phyloP scores from a whole-genome alignment of 331 rosid genomes.

The Stylosanthes scabra region DNA sequence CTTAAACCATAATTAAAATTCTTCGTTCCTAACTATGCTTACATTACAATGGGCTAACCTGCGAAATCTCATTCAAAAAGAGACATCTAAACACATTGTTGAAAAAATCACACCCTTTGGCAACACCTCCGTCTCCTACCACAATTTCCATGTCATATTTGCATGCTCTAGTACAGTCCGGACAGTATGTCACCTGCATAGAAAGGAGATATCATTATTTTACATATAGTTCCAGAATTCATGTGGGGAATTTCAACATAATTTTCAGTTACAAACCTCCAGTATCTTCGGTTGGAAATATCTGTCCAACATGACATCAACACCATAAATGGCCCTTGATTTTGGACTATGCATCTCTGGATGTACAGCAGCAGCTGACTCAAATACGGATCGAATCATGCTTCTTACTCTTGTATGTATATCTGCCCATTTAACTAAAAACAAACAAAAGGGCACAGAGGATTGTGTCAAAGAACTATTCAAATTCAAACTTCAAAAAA shows the following conservation, averaged over 20 bases:
- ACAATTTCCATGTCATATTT: conserved; percentile 69
- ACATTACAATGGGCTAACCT: conserved; percentile 64
- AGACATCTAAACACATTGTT: conserved; percentile 83
- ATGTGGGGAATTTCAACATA: neutral
- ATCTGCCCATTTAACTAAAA: conserved; percentile 85
- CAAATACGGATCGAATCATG: conserved; percentile 84
- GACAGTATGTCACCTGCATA: conserved; percentile 89
- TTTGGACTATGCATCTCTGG: conserved; percentile 87
- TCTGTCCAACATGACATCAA: conserved; percentile 93
- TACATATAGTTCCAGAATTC: neutral
- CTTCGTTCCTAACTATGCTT: neutral
- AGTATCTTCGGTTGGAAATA: conserved; percentile 79
- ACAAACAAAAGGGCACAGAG: neutral
- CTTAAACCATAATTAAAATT: neutral
- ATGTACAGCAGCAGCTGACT: conserved; percentile 81
- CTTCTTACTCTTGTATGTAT: conserved; percentile 71
- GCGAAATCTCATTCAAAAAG: conserved; percentile 73
- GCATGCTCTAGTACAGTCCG: conserved; percentile 95
- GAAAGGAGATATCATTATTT: conserved; percentile 15
- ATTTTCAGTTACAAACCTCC: conserved; percentile 66
- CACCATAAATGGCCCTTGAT: conserved; percentile 91
- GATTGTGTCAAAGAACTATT: conserved; percentile 9
- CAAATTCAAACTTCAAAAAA: conserved; percentile 9
- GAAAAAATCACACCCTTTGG: conserved; percentile 67
- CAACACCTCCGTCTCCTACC: conserved; percentile 56